Evolutionary conservation across 768 basidiomycete species (phyloP), one percentile per base, ranked within the genome.

Genomic region (Mycena maculata): DNA sequence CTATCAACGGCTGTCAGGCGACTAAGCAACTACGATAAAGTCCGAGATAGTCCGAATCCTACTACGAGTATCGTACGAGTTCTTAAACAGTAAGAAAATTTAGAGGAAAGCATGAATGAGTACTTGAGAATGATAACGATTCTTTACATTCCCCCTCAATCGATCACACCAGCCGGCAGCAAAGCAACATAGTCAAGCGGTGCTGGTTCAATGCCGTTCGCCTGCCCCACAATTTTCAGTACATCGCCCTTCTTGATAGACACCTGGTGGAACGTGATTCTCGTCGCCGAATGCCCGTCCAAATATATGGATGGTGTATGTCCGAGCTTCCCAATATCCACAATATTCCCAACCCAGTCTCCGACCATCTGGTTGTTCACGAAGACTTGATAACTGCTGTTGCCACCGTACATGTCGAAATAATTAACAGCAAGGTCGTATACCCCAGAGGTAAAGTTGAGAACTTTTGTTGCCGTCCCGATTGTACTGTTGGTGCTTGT

Each of bases 201-300:
- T 28, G 68, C 68, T 47, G 68, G 68, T 44, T 69, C 68, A 38
- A 69, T 31, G 33, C 68, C 68, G 53, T 69, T 41, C 68, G 68
- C 62, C 52, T 48, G 42, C 27, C 68, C 68, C 42, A 69, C 68
- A 60, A 69, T 69, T 60, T 69, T 69, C 36, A 69, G 44, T 31
- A 25, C 38, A 65, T 69, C 68, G n/a, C 63, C 68, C 22, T 60
- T 54, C 57, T 60, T 69, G 56, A 69, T 60, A 28, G 48, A 10
- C 33, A 69, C 63, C 50, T 55, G 41, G 30, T n/a, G 57, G 59
- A 69, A 69, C 33, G 68, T 69, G 44, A 69, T 69, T 18, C 68
- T 38, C 27, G 63, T 69, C 61, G 68, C 68, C 68, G 68, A 69
- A 60, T 65, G 63, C 6, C 68, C 68, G 28, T 69, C 68, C 52